Evolutionary conservation across 768 basidiomycete species (phyloP), one percentile per base, ranked within the genome.

Genomic region (Phaffia australis): DNA sequence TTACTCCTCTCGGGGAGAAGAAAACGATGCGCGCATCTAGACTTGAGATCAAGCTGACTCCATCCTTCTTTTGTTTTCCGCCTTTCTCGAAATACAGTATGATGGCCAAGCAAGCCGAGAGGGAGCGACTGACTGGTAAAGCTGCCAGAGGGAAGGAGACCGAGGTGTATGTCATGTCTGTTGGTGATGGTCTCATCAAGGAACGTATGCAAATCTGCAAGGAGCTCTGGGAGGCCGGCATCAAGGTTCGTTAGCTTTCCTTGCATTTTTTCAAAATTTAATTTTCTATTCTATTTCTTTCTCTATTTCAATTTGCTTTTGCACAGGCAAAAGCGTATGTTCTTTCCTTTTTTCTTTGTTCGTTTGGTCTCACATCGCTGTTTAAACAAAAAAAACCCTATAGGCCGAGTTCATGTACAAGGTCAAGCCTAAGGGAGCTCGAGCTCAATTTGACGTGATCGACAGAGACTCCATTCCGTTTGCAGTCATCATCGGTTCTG

Each of bases 351-450:
- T 42, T 42, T 42, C 11, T 11, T 42, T 42, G 35, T 42, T 42
- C 35, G 35, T 50, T 48, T 23, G 25, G 21, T 51, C 62, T 72
- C 55, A 70, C 56, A 61, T n/a, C 59, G 32, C 4, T 7, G 27
- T 58, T 67, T 49, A 15, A 47, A 5, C 54, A 52, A n/a, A n/a
- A n/a, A n/a, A 42, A 42, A 42, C 35, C 4, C 60, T 6, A 15
- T 71, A 93, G 90, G 82, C 88, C 65, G 95, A 98, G 76, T 98
- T 90, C 79, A 79, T 91, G 72, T 88, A 89, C 68, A 97, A 95
- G 76, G 83, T 79, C 63, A 97, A 95, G 75, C 93, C 95, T 0
- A 97, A 97, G 75, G 76, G 90, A 46, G 50, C 64, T 49, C 81
- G 81, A 0, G 80, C 84, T 2, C 94, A 99, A 73, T 97, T 94